Evolutionary conservation across 805 yeast species (phyloP).

Genomic region (Ogataea minuta): DNA sequence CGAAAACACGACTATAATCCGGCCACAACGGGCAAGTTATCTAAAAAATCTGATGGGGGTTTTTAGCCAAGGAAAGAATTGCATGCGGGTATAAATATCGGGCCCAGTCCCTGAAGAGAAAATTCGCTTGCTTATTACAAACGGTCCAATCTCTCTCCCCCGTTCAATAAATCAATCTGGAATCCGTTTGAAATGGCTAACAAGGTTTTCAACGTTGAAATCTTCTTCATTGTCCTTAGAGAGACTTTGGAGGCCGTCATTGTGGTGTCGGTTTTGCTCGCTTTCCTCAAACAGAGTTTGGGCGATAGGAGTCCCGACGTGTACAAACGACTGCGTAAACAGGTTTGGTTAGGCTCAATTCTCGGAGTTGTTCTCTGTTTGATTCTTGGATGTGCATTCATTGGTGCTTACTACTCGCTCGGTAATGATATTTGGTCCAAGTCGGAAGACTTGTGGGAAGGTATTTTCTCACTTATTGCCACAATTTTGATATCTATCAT

Average conservation of each 20-base stretch:
- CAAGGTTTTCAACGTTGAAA: slow-evolving; percentile 62
- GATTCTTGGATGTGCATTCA: slow-evolving; percentile 85
- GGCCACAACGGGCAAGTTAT: slow-evolving; percentile 2
- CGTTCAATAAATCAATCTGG: slow-evolving; percentile 7
- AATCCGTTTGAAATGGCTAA: slow-evolving; percentile 24
- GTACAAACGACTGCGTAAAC: slow-evolving; percentile 65
- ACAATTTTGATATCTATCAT: slow-evolving; percentile 82
- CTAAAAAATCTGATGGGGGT: slow-evolving; percentile 2
- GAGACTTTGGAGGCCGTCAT: slow-evolving; percentile 92
- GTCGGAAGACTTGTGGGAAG: slow-evolving; percentile 97
- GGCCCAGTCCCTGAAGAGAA: background rate
- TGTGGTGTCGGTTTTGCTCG: slow-evolving; percentile 85
- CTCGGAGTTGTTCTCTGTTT: slow-evolving; percentile 78
- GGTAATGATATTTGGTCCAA: slow-evolving; percentile 80
- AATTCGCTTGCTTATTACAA: background rate
- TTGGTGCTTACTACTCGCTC: slow-evolving; percentile 85
- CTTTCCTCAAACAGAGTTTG: slow-evolving; percentile 87
- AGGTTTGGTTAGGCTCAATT: slow-evolving; percentile 83
- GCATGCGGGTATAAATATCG: background rate
- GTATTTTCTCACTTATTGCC: slow-evolving; percentile 88
- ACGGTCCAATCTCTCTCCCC: slow-evolving; percentile 13
- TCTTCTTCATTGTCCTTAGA: slow-evolving; percentile 89
- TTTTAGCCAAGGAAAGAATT: background rate
- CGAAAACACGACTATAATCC: slow-evolving; percentile 2
- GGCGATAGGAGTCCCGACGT: slow-evolving; percentile 44